Evolutionary conservation across 768 basidiomycete species (phyloP), one percentile per base, ranked within the genome.

Genomic region (Pisolithus tinctorius): DNA sequence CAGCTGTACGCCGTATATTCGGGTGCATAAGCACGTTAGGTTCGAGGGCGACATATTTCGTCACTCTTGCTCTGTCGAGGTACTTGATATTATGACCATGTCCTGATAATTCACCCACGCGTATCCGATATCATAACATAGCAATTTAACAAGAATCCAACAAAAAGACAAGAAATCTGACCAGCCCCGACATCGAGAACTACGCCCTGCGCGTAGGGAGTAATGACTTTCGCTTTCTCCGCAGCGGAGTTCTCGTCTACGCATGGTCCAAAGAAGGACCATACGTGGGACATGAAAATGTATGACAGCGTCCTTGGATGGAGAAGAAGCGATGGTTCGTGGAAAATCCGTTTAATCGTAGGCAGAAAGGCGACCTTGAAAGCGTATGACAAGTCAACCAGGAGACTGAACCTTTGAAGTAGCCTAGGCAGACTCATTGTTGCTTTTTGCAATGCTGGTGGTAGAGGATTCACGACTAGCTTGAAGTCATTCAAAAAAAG

Each of bases 171-270:
- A 31, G 31, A 11, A n/a, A n/a, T n/a, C 70, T 48, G 51, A 82
- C 84, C 84, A 59, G 84, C 83, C 3, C 85, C 85, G 16, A 86
- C 51, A 52, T 88, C 86, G 23, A 88, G 72, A 0, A 88, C 81
- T 3, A 78, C 69, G 1, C 86, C 86, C 6, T 66, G 54, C 1
- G 85, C 83, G 50, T 82, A 64, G 25, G 42, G 42, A 14, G 42
- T 26, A 43, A 43, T 43, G 13, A 42, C 69, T 68, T 34, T 34
- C 4, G 31, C 31, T 34, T 34, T 34, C 31, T 34, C 31, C 31
- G 11, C 13, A 13, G 11, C 31, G 3, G 31, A 34, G 31, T 34
- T 2, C 13, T 34, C 31, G 56, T 88, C 82, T 0, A 74, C 65
- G 1, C 69, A 72, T 16, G 71, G 48, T 4, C 76, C 81, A 56